Percentiles rank a stretch among this genome's conserved stretches.
Evolutionary conservation across 2,329 filamentous ascomycete species (phyloP).

Genomic region (Diplodia seriata): DNA sequence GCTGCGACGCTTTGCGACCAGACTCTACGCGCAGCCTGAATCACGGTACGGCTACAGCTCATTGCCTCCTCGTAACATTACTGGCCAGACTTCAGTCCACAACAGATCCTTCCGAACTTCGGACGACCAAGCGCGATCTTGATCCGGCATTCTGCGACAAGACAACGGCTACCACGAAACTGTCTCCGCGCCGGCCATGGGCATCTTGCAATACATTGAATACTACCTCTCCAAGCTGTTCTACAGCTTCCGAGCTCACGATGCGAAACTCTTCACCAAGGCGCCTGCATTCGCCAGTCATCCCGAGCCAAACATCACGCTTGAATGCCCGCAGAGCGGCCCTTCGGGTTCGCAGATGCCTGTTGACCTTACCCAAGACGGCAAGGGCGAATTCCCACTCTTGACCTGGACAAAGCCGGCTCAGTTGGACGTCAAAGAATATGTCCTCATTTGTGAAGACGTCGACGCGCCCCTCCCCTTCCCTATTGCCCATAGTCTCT

Average conservation of each 20-base stretch:
- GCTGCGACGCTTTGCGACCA: background rate
- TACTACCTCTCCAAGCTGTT: constrained; percentile 18
- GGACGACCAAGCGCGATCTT: too few species aligned
- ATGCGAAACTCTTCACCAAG: constrained; percentile 34
- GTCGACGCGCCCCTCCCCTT: constrained; percentile 33
- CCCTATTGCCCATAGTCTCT: constrained; percentile 32
- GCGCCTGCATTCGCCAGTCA: constrained; percentile 43
- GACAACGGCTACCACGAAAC: background rate
- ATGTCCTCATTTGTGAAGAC: constrained; percentile 34
- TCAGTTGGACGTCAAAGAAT: constrained; percentile 32
- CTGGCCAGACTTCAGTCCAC: background rate
- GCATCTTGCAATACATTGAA: constrained; percentile 13
- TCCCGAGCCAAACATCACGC: constrained; percentile 47
- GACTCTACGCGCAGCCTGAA: background rate
- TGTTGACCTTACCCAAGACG: constrained; percentile 46
- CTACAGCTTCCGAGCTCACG: constrained; percentile 4
- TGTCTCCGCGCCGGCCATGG: background rate
- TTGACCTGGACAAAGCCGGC: constrained; percentile 25
- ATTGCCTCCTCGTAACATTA: background rate
- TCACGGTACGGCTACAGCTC: background rate
- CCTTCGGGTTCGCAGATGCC: constrained; percentile 46
- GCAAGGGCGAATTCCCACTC: constrained; percentile 31
- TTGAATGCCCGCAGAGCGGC: constrained; percentile 53
- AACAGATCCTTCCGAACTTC: background rate
- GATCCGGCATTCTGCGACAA: too few species aligned